Percentiles rank a stretch among this genome's conserved stretches.
These are phyloP conservation scores for Pseudotsuga menziesii DNA, from an alignment of 75 land plant genomes.

Conservation along the genomic window DNA sequence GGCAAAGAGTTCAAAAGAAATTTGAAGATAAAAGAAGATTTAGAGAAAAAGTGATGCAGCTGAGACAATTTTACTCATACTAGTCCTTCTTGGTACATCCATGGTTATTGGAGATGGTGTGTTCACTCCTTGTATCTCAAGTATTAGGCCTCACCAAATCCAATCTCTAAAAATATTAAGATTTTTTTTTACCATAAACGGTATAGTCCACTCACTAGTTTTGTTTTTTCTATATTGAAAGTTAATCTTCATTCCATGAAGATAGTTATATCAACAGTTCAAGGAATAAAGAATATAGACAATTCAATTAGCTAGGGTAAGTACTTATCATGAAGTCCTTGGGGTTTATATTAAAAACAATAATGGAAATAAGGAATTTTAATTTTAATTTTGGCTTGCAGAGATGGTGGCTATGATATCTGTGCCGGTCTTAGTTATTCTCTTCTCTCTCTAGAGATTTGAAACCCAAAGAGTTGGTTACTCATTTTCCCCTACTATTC, in stretches of 20 bases:
- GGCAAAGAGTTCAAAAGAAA: conserved; percentile 12
- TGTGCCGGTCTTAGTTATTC: conserved; percentile 22
- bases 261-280: conserved; percentile 76
- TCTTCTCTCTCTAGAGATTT: conserved; percentile 39
- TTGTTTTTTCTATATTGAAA: too few species aligned
- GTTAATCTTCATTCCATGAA: background rate
- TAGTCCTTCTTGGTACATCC: conserved; percentile 59
- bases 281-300: conserved; percentile 49
- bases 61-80: conserved; percentile 30
- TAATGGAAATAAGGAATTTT: background rate
- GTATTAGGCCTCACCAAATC: conserved; percentile 14
- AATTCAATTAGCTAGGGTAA: background rate
- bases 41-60: conserved; percentile 39
- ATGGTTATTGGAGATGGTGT: conserved; percentile 85
- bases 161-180: too few species aligned
- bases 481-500: conserved; percentile 36
- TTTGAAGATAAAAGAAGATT: conserved; percentile 16
- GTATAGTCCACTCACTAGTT: too few species aligned
- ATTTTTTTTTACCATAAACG: too few species aligned
- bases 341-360: background rate
- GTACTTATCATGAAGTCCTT: background rate
- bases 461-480: conserved; percentile 58
- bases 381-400: conserved; percentile 10
- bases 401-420: conserved; percentile 35
- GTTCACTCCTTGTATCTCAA: conserved; percentile 73